Percentiles rank a stretch among this genome's conserved stretches.
Evolutionary conservation across 2,329 filamentous ascomycete species (phyloP).

Genomic region (Bipolaris victoriae): DNA sequence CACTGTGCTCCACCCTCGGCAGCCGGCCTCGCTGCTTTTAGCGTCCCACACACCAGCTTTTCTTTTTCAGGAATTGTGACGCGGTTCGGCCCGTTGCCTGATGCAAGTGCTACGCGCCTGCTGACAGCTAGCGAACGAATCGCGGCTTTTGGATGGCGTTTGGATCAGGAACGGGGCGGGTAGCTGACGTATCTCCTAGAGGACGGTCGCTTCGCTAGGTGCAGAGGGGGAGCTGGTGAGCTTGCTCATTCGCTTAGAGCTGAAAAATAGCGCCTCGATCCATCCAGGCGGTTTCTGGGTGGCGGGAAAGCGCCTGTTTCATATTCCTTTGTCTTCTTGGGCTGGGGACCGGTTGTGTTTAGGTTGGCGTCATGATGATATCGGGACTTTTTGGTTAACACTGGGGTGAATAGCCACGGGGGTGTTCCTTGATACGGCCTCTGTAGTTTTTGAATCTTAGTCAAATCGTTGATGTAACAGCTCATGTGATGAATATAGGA

Average conservation of each 20-base stretch:
- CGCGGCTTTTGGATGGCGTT: slow-evolving; percentile 19
- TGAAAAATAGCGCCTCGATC: slow-evolving; percentile 14
- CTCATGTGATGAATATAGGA: slow-evolving; percentile 14
- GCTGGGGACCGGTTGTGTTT: slow-evolving; percentile 13
- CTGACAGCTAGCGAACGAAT: slow-evolving; percentile 39
- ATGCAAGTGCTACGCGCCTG: slow-evolving; percentile 36
- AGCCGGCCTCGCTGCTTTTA: slow-evolving; percentile 40
- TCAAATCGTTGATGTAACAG: slow-evolving; percentile 30
- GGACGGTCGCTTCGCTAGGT: slow-evolving; percentile 13
- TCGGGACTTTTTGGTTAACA: slow-evolving; percentile 3
- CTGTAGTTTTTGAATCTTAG: slow-evolving; percentile 8
- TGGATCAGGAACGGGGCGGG: slow-evolving; percentile 15
- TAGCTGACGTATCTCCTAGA: slow-evolving; percentile 20
- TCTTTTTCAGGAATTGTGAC: slow-evolving; percentile 36
- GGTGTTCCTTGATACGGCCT: slow-evolving; percentile 2
- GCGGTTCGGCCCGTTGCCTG: slow-evolving; percentile 45
- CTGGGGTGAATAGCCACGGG: slow-evolving; percentile 2
- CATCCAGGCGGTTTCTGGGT: slow-evolving; percentile 4
- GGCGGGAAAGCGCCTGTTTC: slow-evolving; percentile 2
- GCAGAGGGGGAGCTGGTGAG: slow-evolving; percentile 15
- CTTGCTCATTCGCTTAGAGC: slow-evolving; percentile 21
- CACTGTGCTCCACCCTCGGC: slow-evolving; percentile 31
- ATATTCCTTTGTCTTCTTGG: slow-evolving; percentile 12
- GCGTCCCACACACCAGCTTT: slow-evolving; percentile 32
- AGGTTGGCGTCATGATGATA: slow-evolving; percentile 13